Conservation (phyloP, 257 asterid species). For the Paraleonurus japonicus region DNA sequence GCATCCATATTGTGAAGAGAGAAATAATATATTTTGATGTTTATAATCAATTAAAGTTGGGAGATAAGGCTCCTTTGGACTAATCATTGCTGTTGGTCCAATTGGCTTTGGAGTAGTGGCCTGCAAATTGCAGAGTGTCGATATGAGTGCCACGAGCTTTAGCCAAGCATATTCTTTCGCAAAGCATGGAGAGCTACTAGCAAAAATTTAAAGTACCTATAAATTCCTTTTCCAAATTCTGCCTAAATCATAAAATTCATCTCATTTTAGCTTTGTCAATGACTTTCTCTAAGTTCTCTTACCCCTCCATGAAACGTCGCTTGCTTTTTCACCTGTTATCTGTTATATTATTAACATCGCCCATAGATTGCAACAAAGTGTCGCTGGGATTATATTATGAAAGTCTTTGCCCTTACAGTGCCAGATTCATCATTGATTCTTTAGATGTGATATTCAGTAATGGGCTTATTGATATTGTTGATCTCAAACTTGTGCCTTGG, state of each 20-base stretch:
- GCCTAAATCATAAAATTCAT: background rate
- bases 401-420: constrained; percentile 43
- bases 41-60: background rate
- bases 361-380: constrained; percentile 34
- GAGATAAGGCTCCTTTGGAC: constrained; percentile 14
- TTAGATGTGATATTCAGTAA: constrained; percentile 32
- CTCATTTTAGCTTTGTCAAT: constrained; percentile 13
- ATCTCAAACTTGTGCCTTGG: constrained; percentile 50
- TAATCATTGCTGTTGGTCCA: constrained; percentile 33
- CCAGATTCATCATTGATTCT: constrained; percentile 36
- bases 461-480: constrained; percentile 39
- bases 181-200: background rate
- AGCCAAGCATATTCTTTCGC: background rate
- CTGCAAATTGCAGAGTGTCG: constrained; percentile 18
- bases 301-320: constrained; percentile 15
- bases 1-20: background rate
- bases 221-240: constrained; percentile 4
- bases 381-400: constrained; percentile 37
- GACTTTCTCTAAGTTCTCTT: constrained; percentile 29
- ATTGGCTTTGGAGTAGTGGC: constrained; percentile 31
- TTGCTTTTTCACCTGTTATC: constrained; percentile 29
- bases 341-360: background rate
- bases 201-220: background rate
- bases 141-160: constrained; percentile 28
- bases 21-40: background rate